Evolutionary conservation across 2,329 filamentous ascomycete species (phyloP).

Genomic region (Pleurostoma richardsiae): DNA sequence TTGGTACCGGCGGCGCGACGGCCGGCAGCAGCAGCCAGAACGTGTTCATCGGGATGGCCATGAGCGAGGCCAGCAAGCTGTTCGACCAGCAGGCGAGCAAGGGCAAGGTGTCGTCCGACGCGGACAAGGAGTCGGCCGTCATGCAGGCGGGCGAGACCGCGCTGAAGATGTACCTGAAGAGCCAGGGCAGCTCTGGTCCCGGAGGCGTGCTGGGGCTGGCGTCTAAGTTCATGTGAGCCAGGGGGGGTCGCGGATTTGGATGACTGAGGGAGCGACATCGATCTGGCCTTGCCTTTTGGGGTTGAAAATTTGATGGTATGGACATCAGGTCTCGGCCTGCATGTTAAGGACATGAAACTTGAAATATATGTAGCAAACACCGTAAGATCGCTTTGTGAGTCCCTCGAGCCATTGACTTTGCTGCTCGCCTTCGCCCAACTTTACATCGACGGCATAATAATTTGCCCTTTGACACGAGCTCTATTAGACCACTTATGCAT

Average conservation of each 20-base stretch:
- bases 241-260: not conserved
- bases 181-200: conserved; percentile 37
- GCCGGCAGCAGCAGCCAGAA: conserved; percentile 53
- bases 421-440: no score
- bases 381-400: no score
- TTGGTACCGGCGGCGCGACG: conserved; percentile 47
- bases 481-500: no score
- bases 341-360: no score
- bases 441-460: no score
- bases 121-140: conserved; percentile 76
- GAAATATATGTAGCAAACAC: no score
- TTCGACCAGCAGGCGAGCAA: conserved; percentile 54
- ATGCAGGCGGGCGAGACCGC: conserved; percentile 80
- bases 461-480: no score
- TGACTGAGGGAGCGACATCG: no score
- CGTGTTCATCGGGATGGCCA: conserved; percentile 77
- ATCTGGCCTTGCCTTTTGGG: no score
- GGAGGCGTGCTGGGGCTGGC: conserved; percentile 38
- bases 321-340: no score
- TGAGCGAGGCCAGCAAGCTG: conserved; percentile 79
- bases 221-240: conserved; percentile 36
- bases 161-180: conserved; percentile 87
- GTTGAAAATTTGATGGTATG: no score
- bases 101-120: conserved; percentile 48
- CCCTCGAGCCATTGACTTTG: no score